These are phyloP conservation scores for Nakazawaea ernobii DNA, from an alignment of 805 yeast species.

Conservation along the genomic window DNA sequence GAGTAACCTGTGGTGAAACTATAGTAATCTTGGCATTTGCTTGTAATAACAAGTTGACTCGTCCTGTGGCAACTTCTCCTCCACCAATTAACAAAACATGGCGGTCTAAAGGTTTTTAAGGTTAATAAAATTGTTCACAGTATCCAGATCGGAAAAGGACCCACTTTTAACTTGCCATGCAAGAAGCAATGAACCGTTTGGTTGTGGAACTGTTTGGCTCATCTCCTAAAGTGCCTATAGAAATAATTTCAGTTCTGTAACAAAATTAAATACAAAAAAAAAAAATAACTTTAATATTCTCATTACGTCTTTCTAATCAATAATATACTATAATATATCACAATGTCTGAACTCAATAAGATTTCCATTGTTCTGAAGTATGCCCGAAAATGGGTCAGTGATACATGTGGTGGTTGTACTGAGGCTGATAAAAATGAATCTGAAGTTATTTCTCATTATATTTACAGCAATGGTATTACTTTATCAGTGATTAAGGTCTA, in stretches of 20 bases:
- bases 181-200: conserved; percentile 52
- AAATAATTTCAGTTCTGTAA: not conserved
- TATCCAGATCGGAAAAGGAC: no score
- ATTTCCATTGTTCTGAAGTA: not conserved
- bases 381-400: not conserved
- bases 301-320: not conserved
- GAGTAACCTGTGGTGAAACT: conserved; percentile 39
- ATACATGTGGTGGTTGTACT: not conserved
- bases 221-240: not conserved
- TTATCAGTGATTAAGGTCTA: not conserved
- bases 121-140: not conserved
- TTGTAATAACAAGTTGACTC: conserved; percentile 59
- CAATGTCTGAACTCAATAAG: not conserved
- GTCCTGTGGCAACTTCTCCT: conserved; percentile 69
- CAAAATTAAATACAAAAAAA: not conserved
- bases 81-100: conserved; percentile 75
- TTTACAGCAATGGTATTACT: not conserved
- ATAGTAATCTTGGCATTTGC: conserved; percentile 72
- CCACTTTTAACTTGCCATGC: conserved; percentile 69
- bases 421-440: not conserved
- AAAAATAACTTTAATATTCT: not conserved
- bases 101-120: conserved; percentile 25
- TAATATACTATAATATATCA: not conserved
- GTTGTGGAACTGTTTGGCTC: conserved; percentile 19
- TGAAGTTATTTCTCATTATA: not conserved